These are phyloP conservation scores for Wickerhamiella australiensis DNA, from an alignment of 805 yeast species.

Conservation along the genomic window DNA sequence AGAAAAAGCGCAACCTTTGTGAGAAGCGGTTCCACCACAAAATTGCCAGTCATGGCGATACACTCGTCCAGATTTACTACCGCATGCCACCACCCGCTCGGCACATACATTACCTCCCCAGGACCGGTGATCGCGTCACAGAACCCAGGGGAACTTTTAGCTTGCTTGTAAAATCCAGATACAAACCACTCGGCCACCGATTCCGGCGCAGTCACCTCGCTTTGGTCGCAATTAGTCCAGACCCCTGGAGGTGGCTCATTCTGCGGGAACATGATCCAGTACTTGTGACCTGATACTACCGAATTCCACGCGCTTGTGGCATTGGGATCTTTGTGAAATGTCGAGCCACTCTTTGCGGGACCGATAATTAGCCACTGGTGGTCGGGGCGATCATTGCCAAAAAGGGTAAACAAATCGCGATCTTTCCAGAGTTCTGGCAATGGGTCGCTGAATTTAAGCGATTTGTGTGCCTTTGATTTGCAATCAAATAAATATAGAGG, in stretches of 20 bases:
- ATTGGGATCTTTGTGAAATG: conserved; percentile 90
- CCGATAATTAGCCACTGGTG: conserved; percentile 89
- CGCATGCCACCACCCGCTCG: conserved; percentile 96
- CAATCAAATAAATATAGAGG: conserved; percentile 84
- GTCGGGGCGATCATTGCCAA: conserved; percentile 55
- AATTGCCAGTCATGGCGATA: conserved; percentile 80
- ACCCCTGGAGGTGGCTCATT: conserved; percentile 73
- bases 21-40: conserved; percentile 55
- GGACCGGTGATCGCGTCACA: conserved; percentile 62
- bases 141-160: conserved; percentile 37
- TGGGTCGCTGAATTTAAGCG: conserved; percentile 47
- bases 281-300: conserved; percentile 56
- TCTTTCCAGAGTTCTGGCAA: conserved; percentile 33
- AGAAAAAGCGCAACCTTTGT: conserved; percentile 55
- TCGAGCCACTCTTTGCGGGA: conserved; percentile 69
- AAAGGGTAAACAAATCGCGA: conserved; percentile 49
- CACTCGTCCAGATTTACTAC: conserved; percentile 64
- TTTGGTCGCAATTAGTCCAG: conserved; percentile 57
- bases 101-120: conserved; percentile 79
- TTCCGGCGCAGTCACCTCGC: conserved; percentile 85
- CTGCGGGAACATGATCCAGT: conserved; percentile 88
- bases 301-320: conserved; percentile 87
- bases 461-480: conserved; percentile 51
- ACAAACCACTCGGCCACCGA: conserved; percentile 87
- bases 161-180: conserved; percentile 67